Percentiles rank a stretch among this genome's conserved stretches.
phyloP scores from a whole-genome alignment of 1,139 yeast genomes.

The Taphrina pruni region DNA sequence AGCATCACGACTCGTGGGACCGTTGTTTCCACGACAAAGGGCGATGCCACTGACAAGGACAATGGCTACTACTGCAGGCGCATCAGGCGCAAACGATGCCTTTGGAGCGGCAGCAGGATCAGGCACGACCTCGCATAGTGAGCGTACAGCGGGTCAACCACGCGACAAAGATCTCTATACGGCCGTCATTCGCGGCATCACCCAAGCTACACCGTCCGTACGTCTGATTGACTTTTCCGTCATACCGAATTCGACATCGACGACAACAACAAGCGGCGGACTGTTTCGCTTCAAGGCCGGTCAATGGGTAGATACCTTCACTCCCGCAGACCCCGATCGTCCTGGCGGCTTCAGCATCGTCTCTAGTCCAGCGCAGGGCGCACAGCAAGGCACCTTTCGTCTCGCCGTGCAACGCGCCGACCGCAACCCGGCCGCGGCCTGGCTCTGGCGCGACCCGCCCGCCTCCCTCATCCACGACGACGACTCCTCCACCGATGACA shows the following conservation, averaged over 20 bases:
- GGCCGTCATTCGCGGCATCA: slow-evolving; percentile 21
- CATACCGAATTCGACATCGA: slow-evolving; percentile 2
- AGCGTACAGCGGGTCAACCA: slow-evolving; percentile 30
- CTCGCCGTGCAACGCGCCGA: slow-evolving; percentile 38
- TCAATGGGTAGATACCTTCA: slow-evolving; percentile 39
- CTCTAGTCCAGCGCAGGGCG: slow-evolving; percentile 35
- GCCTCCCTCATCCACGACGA: slow-evolving; percentile 8
- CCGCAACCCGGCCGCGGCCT: slow-evolving; percentile 36
- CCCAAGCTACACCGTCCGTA: slow-evolving; percentile 33
- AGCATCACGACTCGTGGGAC: neutral
- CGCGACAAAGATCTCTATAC: slow-evolving; percentile 22
- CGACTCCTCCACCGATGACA: neutral
- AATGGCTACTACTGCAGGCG: too few relatives aligned
- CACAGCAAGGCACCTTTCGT: slow-evolving; percentile 23
- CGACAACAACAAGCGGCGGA: neutral
- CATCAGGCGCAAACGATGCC: neutral
- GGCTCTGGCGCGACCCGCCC: slow-evolving; percentile 30
- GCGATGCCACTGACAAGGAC: too few relatives aligned
- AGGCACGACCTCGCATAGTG: slow-evolving; percentile 23
- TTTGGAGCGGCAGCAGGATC: neutral
- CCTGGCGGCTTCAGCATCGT: slow-evolving; percentile 40
- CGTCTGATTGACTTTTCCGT: slow-evolving; percentile 32
- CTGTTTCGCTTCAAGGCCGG: slow-evolving; percentile 39
- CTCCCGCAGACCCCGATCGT: slow-evolving; percentile 29
- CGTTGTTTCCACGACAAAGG: neutral